Conservation (phyloP, 202 grass and related monocot genomes). For the Setaria viridis region DNA sequence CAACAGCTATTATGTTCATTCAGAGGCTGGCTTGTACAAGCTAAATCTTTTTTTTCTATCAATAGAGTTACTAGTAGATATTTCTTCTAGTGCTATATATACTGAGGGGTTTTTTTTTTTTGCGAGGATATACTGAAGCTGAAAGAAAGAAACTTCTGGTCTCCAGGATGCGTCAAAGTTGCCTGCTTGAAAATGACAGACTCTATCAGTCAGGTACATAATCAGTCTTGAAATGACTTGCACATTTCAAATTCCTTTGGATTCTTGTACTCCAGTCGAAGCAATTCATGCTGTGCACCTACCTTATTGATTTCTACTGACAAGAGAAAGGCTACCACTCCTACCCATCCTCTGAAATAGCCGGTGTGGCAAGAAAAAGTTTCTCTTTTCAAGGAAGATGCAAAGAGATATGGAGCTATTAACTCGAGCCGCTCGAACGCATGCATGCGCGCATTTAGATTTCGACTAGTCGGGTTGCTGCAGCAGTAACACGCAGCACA, state of each 20-base stretch:
- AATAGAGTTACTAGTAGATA: not conserved
- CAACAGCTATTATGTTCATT: conserved; percentile 15
- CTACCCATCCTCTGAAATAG: conserved; percentile 47
- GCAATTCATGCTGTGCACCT: conserved; percentile 10
- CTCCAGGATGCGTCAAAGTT: conserved; percentile 1
- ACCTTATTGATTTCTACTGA: conserved; percentile 54
- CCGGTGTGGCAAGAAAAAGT: conserved; percentile 38
- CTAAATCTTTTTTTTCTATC: not conserved
- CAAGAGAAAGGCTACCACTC: conserved; percentile 32
- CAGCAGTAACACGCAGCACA: conserved; percentile 47
- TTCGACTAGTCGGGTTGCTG: conserved; percentile 58
- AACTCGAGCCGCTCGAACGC: conserved; percentile 49
- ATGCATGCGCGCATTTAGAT: conserved; percentile 52
- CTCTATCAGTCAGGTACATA: not conserved
- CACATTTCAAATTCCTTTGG: not conserved
- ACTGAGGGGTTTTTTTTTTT: too few species aligned
- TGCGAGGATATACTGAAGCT: not conserved
- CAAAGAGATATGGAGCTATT: conserved; percentile 57
- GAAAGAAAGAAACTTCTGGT: not conserved
- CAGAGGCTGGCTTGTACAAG: not conserved
- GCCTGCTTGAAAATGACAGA: conserved; percentile 23
- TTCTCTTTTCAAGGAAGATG: conserved; percentile 53
- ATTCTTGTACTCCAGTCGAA: conserved; percentile 30
- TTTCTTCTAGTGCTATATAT: not conserved
- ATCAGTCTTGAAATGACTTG: not conserved